Conservation (phyloP, 2,329 filamentous ascomycete species). For the Nigrograna mackinnonii region DNA sequence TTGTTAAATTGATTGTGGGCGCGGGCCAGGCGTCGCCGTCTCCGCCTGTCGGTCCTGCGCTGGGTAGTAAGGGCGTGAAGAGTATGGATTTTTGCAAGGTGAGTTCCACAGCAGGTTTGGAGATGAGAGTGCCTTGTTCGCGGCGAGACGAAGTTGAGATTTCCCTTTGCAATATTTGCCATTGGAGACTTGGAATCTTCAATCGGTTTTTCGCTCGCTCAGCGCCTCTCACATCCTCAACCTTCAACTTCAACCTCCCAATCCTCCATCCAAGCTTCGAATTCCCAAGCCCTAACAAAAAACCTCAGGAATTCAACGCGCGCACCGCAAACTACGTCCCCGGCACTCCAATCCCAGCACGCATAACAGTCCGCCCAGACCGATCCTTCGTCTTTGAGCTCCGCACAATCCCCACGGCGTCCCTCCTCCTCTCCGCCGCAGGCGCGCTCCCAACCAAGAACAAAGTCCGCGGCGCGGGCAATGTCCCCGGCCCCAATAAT, state of each 20-base stretch:
- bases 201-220: too few species aligned
- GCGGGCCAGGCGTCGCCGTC: conserved; percentile 93
- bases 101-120: too few species aligned
- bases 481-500: conserved; percentile 50
- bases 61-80: conserved; percentile 97
- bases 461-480: conserved; percentile 71
- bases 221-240: too few species aligned
- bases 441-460: conserved; percentile 75
- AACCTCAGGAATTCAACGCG: conserved; percentile 90
- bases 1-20: conserved; percentile 97
- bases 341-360: conserved; percentile 87
- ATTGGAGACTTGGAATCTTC: too few species aligned
- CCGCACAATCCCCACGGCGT: conserved; percentile 92
- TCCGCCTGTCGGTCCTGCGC: conserved; percentile 91
- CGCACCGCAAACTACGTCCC: conserved; percentile 80
- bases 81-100: conserved; percentile 99
- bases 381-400: conserved; percentile 92
- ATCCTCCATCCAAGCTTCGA: background rate
- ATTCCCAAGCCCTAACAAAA: conserved; percentile 1
- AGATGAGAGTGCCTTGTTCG: too few species aligned
- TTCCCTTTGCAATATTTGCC: too few species aligned
- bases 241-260: background rate
- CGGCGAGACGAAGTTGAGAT: too few species aligned
- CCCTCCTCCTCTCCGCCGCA: conserved; percentile 82
- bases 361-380: conserved; percentile 90